Evolutionary conservation across 2,329 filamentous ascomycete species (phyloP), one percentile per base, ranked within the genome.

Genomic region (Nemania sp.): DNA sequence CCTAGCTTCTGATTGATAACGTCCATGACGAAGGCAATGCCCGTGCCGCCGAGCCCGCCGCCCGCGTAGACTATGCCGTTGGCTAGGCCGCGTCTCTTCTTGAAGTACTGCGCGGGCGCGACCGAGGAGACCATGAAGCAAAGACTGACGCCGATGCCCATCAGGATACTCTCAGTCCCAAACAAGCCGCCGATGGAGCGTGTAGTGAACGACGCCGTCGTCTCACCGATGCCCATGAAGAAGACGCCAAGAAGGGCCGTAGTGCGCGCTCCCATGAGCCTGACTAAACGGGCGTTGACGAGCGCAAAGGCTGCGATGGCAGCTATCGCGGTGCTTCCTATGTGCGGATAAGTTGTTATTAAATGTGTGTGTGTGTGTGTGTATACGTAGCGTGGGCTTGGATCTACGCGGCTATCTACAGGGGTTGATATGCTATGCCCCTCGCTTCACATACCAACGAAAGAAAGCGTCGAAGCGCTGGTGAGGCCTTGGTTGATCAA

Each of bases 401-500:
- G n/a, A n/a, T n/a, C n/a, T n/a, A n/a, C n/a, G n/a, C n/a, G n/a
- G n/a, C n/a, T n/a, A n/a, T n/a, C n/a, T n/a, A n/a, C n/a, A n/a
- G n/a, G n/a, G n/a, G n/a, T n/a, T n/a, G n/a, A n/a, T n/a, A n/a
- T n/a, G n/a, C n/a, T n/a, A n/a, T n/a, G n/a, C n/a, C n/a, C n/a
- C n/a, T n/a, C n/a, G n/a, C n/a, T n/a, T n/a, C n/a, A n/a, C n/a
- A 18, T 62, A 62, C 88, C 88, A 2, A 90, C 85, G 69, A 89
- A 90, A 1, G 87, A 84, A 24, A 90, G 79, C 0, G 85, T 87
- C 0, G 84, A 84, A 87, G n/a, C 80, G 0, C 82, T 81, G 0
- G 82, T 81, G 27, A 55, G 52, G 1, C 27, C 52, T 22, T 35
- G 13, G 52, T 35, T n/a, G n/a, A 52, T 10, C 49, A 52, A 52